Conservation (phyloP, 2,329 filamentous ascomycete species). For the Sordariomycetes sp. region DNA sequence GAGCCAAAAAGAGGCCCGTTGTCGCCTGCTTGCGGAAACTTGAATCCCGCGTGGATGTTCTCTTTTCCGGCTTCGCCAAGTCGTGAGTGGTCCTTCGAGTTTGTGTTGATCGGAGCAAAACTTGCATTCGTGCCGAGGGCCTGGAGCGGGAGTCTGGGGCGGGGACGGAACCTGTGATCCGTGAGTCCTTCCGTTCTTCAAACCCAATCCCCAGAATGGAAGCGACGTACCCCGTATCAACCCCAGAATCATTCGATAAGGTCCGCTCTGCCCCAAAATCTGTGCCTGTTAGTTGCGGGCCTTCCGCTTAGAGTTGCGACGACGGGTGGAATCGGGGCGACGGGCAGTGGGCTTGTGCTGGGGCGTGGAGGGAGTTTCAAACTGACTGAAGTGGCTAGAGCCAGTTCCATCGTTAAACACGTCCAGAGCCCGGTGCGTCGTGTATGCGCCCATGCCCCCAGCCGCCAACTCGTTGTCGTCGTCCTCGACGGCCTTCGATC, state of each 20-base stretch:
- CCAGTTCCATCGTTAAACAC: constrained; percentile 1
- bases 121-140: constrained; percentile 1
- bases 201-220: not conserved
- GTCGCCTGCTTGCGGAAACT: constrained; percentile 10
- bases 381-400: constrained; percentile 1
- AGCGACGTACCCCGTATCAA: not conserved
- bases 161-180: not conserved
- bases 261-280: not conserved
- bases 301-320: not conserved
- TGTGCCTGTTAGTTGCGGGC: not conserved
- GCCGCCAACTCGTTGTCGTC: not conserved
- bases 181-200: not conserved
- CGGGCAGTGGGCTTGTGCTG: not conserved
- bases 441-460: not conserved
- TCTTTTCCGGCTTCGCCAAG: constrained; percentile 15
- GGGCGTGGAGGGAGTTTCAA: not conserved
- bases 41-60: constrained; percentile 10
- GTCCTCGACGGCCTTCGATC: not conserved
- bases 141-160: not conserved
- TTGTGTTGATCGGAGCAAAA: constrained; percentile 13
- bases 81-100: constrained; percentile 14
- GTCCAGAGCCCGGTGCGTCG: not conserved
- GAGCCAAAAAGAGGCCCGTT: constrained; percentile 11
- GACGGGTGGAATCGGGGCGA: not conserved
- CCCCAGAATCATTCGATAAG: not conserved